Base-by-base conservation (phyloP, 345 rosid species). In the Psidium friedrichsthalianum region DNA sequence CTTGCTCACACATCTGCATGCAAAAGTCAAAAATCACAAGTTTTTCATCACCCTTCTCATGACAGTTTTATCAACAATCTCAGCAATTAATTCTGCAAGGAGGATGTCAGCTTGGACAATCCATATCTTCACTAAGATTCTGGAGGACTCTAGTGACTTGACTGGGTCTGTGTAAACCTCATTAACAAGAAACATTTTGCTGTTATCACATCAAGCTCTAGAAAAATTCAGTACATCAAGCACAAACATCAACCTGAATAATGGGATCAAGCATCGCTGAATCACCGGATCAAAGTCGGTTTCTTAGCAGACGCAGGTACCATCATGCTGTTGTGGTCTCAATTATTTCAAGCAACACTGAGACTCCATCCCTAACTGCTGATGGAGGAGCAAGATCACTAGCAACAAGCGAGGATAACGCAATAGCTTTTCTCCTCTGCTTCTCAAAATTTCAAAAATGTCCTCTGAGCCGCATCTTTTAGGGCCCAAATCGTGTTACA, bases 1-100 rank as follows among this genome's bases (percentile, higher is more conserved):
- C 99, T 92, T 90, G 96, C 92, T 97, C 99, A 84, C 99, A 96
- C 98, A 97, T 97, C 99, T 96, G 89, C 83, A 87, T 24, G 88
- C 61, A 82, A 74, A 42, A 40, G 24, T 58, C 40, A 87, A 78
- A 53, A 86, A 83, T 0, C 36, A 69, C 47, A 69, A 69, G 47
- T 32, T 69, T 32, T 20, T 25, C 56, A 58, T 18, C 80, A 81
- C 10, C 8, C 56, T 86, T 29, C 53, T 42, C 22, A 25, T 16
- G 18, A 64, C 42, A 84, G 82, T 80, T 74, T 56, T 16, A 52
- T 81, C 56, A 69, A 61, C 55, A 58, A 29, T 36, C 27, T 56
- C 83, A 54, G 74, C 86, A 85, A 82, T 14, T 32, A 82, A 51
- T 53, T 52, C 47, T 55, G 57, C 78, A 69, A 47, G 47, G 25